Conservation (phyloP, 148 eudicot genomes). For the Salicornia ramosissima region DNA sequence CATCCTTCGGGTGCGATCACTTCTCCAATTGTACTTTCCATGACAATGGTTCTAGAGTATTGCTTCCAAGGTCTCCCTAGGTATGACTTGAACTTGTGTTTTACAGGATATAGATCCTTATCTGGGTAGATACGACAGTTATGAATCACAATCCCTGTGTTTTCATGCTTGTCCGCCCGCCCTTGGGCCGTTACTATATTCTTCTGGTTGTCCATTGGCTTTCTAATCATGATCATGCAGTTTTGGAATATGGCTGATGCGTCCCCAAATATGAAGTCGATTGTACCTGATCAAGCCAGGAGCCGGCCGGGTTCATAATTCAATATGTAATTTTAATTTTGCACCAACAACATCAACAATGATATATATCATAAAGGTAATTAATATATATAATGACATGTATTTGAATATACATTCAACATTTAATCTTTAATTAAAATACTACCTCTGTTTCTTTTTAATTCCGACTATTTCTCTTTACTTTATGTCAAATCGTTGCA, state of each 20-base stretch:
- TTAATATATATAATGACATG: no score
- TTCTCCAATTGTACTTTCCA: slow-evolving; percentile 56
- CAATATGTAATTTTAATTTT: no score
- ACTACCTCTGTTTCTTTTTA: no score
- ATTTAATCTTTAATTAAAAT: no score
- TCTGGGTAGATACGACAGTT: slow-evolving; percentile 50
- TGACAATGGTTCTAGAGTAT: slow-evolving; percentile 58
- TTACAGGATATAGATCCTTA: slow-evolving; percentile 32
- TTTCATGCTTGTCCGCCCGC: slow-evolving; percentile 39
- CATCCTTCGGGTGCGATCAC: slow-evolving; percentile 67
- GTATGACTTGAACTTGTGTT: slow-evolving; percentile 42
- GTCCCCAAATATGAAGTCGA: slow-evolving; percentile 73
- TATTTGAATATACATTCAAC: no score
- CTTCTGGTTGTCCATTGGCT: slow-evolving; percentile 51
- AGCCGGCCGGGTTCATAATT: no score
- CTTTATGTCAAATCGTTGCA: no score
- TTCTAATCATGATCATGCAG: slow-evolving; percentile 43
- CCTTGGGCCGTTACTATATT: slow-evolving; percentile 71
- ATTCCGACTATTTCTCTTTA: no score
- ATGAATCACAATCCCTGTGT: slow-evolving; percentile 59
- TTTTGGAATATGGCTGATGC: slow-evolving; percentile 64
- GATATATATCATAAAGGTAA: no score
- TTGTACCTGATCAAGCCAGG: no score
- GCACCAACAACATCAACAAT: no score
- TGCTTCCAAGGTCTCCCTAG: slow-evolving; percentile 79